phyloP scores from a whole-genome alignment of 805 yeast species.

The Clavispora phyllophila region DNA sequence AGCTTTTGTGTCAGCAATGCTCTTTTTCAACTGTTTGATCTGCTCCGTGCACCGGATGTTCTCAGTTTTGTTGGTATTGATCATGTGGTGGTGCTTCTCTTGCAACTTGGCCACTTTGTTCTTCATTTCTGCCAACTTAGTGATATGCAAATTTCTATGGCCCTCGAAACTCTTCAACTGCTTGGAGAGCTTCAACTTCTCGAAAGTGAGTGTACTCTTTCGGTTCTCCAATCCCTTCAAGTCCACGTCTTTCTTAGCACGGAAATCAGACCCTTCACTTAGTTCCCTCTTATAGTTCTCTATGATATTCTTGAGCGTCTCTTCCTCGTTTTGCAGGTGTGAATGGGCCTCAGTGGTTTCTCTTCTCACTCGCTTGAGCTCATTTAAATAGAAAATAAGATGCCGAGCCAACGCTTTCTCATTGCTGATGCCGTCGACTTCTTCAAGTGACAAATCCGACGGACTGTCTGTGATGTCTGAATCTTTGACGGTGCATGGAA shows the following conservation, averaged over 20 bases:
- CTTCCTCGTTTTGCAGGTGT: slow-evolving; percentile 10
- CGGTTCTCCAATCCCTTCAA: slow-evolving; percentile 28
- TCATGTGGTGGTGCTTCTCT: slow-evolving; percentile 9
- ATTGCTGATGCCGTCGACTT: slow-evolving; percentile 1
- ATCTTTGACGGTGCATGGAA: background rate
- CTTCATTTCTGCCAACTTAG: slow-evolving; percentile 12
- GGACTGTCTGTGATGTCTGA: background rate
- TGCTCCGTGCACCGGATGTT: background rate
- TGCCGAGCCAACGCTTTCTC: slow-evolving; percentile 2
- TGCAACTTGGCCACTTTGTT: slow-evolving; percentile 6
- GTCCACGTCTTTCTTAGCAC: slow-evolving; percentile 24
- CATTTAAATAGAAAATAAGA: slow-evolving; percentile 6
- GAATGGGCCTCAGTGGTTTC: slow-evolving; percentile 3
- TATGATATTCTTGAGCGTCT: slow-evolving; percentile 3
- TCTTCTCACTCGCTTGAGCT: slow-evolving; percentile 3
- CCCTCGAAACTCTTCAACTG: slow-evolving; percentile 16
- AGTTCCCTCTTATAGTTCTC: slow-evolving; percentile 29
- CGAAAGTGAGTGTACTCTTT: slow-evolving; percentile 29
- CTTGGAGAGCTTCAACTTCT: slow-evolving; percentile 24
- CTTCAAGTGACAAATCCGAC: background rate
- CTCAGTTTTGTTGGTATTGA: slow-evolving; percentile 6
- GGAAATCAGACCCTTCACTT: slow-evolving; percentile 29
- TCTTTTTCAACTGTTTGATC: slow-evolving; percentile 7
- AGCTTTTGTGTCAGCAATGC: slow-evolving; percentile 16
- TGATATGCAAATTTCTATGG: slow-evolving; percentile 4